phyloP scores from a whole-genome alignment of 1,139 yeast species.

The Schwanniomyces etchellsii region DNA sequence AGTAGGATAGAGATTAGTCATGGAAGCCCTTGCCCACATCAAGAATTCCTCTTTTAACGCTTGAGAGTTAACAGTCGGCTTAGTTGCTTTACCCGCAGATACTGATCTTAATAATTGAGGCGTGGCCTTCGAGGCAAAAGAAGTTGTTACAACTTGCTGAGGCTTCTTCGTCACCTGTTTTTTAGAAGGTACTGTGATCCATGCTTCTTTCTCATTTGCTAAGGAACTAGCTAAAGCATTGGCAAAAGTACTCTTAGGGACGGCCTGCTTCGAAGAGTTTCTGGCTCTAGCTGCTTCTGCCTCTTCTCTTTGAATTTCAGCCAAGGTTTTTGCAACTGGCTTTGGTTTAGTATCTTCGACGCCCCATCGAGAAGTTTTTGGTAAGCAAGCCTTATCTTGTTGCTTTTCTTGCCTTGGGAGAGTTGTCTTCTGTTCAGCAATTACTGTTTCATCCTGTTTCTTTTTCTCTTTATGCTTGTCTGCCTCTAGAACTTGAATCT shows the following conservation, averaged over 20 bases:
- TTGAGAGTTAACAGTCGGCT: slow-evolving; percentile 22
- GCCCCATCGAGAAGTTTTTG: slow-evolving; percentile 57
- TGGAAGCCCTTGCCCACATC: slow-evolving; percentile 76
- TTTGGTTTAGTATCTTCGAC: slow-evolving; percentile 13
- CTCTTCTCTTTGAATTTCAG: slow-evolving; percentile 44
- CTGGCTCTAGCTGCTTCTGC: slow-evolving; percentile 33
- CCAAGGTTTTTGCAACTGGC: slow-evolving; percentile 31
- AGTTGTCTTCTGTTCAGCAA: slow-evolving; percentile 17
- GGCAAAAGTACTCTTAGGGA: slow-evolving; percentile 21
- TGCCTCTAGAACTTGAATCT: slow-evolving; percentile 67
- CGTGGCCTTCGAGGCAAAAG: slow-evolving; percentile 17
- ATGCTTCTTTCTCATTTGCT: slow-evolving; percentile 19
- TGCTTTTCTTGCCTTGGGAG: slow-evolving; percentile 13
- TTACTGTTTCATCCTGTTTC: slow-evolving; percentile 26
- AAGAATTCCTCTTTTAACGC: slow-evolving; percentile 61
- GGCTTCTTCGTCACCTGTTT: slow-evolving; percentile 22
- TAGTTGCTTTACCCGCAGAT: slow-evolving; percentile 28
- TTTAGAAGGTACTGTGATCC: slow-evolving; percentile 39
- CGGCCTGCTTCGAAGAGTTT: slow-evolving; percentile 14
- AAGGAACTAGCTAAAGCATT: slow-evolving; percentile 21
- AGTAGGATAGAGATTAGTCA: slow-evolving; percentile 67
- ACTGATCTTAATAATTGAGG: slow-evolving; percentile 46
- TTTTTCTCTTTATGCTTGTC: slow-evolving; percentile 40
- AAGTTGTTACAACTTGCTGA: slow-evolving; percentile 15
- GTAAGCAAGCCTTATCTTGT: slow-evolving; percentile 28